Evolutionary conservation across 805 yeast species (phyloP), one percentile per base, ranked within the genome.

Genomic region (Starmerella floricola): DNA sequence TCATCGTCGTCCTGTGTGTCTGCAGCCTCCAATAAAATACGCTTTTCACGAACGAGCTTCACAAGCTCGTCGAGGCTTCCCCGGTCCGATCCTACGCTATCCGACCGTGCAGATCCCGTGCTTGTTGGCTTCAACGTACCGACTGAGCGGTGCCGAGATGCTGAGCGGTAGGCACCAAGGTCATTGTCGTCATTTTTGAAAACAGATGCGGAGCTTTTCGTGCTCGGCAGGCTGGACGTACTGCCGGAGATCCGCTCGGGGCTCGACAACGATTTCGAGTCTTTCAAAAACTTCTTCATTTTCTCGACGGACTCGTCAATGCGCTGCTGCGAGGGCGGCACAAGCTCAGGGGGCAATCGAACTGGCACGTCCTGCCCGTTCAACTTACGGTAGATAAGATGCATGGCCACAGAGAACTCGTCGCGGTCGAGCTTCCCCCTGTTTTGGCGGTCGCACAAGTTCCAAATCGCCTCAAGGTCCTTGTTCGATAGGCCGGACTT

Each of bases 381-480:
- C 57, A 88, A 66, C 48, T 88, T 73, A 60, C 95, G 74, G 63
- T 91, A 88, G 34, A 88, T 88, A 45, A 88, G 68, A 68, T 93
- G 96, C 97, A 88, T 91, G 26, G 97, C 96, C 28, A 91, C 86
- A 0, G 95, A 80, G 65, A 88, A 91, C 60, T 85, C 94, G 59
- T 88, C 95, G 55, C 75, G 77, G 59, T 83, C 82, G 51, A 88
- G 73, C 57, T 74, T 76, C 4, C 96, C 95, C 42, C 79, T 71
- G 59, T 86, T 81, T 42, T 78, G 77, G 13, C 78, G 72, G 59
- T 91, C 97, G 42, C 87, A 74, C 51, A 88, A 69, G 37, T 76
- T 82, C 98, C 98, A 88, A 48, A 91, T 86, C 32, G 77, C 70
- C 61, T 87, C 97, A 48, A 88, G 69, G 55, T 87, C 96, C 4